These are phyloP conservation scores for Jaltomata sinuosa DNA, from an alignment of 257 asterid species.

Conservation along the genomic window DNA sequence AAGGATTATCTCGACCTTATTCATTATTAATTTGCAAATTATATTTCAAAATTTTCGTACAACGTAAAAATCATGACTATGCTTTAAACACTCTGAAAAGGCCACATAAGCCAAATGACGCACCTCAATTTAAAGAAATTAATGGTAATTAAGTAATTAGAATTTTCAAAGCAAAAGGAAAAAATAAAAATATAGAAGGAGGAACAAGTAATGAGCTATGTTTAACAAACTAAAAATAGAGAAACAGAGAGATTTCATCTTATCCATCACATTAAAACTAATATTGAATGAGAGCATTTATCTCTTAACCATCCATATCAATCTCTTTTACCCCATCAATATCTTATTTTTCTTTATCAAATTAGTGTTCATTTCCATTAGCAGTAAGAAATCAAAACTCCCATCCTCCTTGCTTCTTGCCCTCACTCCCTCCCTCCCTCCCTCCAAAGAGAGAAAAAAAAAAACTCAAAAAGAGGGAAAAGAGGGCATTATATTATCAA, in stretches of 20 bases:
- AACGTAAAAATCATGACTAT: not conserved
- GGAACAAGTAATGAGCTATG: not conserved
- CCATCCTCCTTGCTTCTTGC: not conserved
- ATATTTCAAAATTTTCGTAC: not conserved
- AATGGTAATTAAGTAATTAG: not conserved
- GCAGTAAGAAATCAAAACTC: not conserved
- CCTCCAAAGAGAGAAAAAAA: not conserved
- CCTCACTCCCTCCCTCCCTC: not conserved
- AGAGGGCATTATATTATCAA: constrained; percentile 1
- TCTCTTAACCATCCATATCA: not conserved
- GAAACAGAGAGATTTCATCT: not conserved
- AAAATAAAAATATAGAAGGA: not conserved
- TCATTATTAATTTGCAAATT: not conserved
- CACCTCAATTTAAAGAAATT: not conserved
- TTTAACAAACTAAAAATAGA: not conserved
- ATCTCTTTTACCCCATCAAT: not conserved
- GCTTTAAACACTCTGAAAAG: not conserved
- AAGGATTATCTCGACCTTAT: not conserved
- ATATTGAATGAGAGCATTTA: not conserved
- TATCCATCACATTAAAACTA: not conserved
- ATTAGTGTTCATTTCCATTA: not conserved
- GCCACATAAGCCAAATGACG: not conserved
- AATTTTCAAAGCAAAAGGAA: not conserved
- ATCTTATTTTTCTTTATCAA: not conserved
- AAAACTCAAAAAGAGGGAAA: not conserved